Evolutionary conservation across 1,139 yeast species (phyloP).

Genomic region (Candida tropicalis): DNA sequence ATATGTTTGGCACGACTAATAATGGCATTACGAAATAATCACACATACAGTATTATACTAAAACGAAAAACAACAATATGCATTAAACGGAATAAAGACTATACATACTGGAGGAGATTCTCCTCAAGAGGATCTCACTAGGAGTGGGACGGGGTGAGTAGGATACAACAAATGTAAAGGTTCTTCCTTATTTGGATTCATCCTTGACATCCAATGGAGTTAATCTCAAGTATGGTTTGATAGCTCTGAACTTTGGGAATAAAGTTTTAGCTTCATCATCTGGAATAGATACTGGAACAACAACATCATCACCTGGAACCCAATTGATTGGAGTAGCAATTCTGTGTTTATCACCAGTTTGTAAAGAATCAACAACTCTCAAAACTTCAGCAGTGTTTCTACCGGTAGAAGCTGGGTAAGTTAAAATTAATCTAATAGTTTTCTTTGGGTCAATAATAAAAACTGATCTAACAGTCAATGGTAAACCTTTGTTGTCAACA

Average conservation of each 20-base stretch:
- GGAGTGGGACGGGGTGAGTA: too few species aligned
- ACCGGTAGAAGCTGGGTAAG: slow-evolving; percentile 87
- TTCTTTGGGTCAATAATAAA: slow-evolving; percentile 81
- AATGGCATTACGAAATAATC: too few species aligned
- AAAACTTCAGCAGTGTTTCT: slow-evolving; percentile 87
- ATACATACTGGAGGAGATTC: too few species aligned
- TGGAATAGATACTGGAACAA: slow-evolving; percentile 72
- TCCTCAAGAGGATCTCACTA: too few species aligned
- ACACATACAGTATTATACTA: too few species aligned
- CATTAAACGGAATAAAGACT: too few species aligned
- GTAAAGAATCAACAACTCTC: slow-evolving; percentile 79
- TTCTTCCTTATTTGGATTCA: slow-evolving; percentile 1
- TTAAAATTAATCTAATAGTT: slow-evolving; percentile 68
- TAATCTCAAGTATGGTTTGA: slow-evolving; percentile 72
- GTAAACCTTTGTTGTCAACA: slow-evolving; percentile 69
- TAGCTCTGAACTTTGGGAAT: slow-evolving; percentile 74
- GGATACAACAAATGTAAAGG: too few species aligned
- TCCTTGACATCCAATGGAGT: slow-evolving; percentile 32
- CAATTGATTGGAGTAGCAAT: slow-evolving; percentile 86
- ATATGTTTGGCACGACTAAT: too few species aligned
- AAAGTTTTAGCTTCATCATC: slow-evolving; percentile 71
- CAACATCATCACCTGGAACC: slow-evolving; percentile 86
- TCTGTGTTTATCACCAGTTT: slow-evolving; percentile 70
- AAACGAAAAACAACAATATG: too few species aligned
- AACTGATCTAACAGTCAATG: slow-evolving; percentile 80